Percentiles rank a stretch among this genome's conserved stretches.
phyloP scores from a whole-genome alignment of 1,284 basidiomycete species.

The Puccinia polysora region DNA sequence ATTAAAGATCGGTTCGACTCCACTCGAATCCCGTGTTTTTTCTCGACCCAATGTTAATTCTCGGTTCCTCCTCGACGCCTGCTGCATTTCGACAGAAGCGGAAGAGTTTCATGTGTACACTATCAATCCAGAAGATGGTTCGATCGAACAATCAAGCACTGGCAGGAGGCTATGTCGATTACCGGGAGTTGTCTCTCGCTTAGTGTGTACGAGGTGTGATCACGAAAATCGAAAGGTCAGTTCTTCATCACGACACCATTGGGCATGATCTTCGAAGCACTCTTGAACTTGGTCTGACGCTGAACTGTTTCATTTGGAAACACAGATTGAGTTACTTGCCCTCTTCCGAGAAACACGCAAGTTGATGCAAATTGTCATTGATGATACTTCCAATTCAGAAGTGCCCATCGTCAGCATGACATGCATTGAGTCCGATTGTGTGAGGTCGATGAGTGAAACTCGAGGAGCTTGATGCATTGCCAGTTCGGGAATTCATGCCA shows the following conservation, averaged over 20 bases:
- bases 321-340: constrained; percentile 7
- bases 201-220: constrained; percentile 2
- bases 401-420: not conserved
- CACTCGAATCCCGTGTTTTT: not conserved
- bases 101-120: constrained; percentile 2
- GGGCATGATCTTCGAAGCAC: not conserved
- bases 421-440: constrained; percentile 13
- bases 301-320: constrained; percentile 5
- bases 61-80: not conserved
- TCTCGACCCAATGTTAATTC: not conserved
- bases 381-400: constrained; percentile 3
- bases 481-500: not conserved
- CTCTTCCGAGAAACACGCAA: constrained; percentile 3
- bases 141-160: not conserved
- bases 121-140: not conserved
- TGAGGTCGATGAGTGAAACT: not conserved
- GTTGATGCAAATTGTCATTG: constrained; percentile 4
- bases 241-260: no score
- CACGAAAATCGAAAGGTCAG: not conserved
- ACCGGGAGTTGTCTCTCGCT: not conserved
- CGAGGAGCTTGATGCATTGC: not conserved
- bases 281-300: not conserved
- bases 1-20: not conserved
- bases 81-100: not conserved
- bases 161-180: constrained; percentile 3